These are phyloP conservation scores for Cystobasidium sp. DNA, from an alignment of 1,284 basidiomycete genomes.

Conservation along the genomic window DNA sequence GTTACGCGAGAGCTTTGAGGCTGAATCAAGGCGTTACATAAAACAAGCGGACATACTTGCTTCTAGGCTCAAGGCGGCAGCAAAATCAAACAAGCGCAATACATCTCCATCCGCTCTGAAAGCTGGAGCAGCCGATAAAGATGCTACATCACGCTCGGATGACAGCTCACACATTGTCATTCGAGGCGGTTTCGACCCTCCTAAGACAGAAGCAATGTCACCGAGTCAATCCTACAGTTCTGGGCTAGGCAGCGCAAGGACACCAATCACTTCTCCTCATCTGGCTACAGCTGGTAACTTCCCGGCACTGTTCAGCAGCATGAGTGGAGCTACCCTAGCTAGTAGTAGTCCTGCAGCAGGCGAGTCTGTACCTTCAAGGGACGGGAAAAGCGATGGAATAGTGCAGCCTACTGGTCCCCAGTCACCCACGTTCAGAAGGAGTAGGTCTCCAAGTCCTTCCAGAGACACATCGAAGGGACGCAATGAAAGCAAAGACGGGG, in stretches of 20 bases:
- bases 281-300: conserved; percentile 22
- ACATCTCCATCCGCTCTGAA: neutral
- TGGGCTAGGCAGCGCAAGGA: conserved; percentile 2
- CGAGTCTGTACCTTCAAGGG: neutral
- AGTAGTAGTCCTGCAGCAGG: neutral
- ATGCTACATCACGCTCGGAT: neutral
- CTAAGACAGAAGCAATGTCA: neutral
- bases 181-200: conserved; percentile 26
- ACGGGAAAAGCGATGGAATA: neutral
- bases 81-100: neutral
- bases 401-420: conserved; percentile 31
- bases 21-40: conserved; percentile 25
- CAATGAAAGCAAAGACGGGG: neutral
- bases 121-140: neutral
- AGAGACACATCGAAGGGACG: conserved; percentile 9
- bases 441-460: conserved; percentile 38
- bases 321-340: conserved; percentile 1
- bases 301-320: conserved; percentile 22
- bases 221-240: conserved; percentile 3
- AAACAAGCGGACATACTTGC: conserved; percentile 29
- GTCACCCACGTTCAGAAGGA: conserved; percentile 30
- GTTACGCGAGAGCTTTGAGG: conserved; percentile 14
- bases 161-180: conserved; percentile 5
- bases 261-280: conserved; percentile 31
- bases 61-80: conserved; percentile 5